Evolutionary conservation across 805 yeast genomes (phyloP), one percentile per base, ranked within the genome.

Genomic region (Wickerhamiella spandovensis): DNA sequence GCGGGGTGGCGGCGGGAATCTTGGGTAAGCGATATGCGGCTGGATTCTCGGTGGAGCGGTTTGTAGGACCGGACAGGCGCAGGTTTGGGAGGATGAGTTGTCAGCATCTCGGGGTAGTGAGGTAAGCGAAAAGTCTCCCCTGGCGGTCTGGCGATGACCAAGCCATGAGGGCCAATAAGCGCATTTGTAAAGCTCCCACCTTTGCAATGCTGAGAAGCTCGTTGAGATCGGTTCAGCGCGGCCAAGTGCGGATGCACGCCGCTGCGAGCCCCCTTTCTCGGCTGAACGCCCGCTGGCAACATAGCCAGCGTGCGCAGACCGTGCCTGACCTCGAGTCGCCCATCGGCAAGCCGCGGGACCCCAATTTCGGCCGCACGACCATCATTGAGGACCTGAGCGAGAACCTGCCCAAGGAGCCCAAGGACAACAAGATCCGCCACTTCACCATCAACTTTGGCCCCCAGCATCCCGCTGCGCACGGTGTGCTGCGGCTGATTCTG

Each of bases 401-500:
- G 47, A 51, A 52, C 39, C 53, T 49, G 42, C 58, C 55, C 53
- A 43, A 47, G 43, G 58, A 52, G 45, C 57, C 58, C 43, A 57
- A 53, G 44, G 65, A 64, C 53, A 56, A 58, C 51, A 74, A 84
- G 65, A 80, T 85, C 63, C 79, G 95, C 67, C 94, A 84, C 64
- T 86, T 85, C 72, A 85, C 95, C 47, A 80, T 86, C 64, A 86
- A 86, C 57, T 85, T 85, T 64, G 95, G 95, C 37, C 95, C 95
- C 46, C 95, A 85, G 70, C 95, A 85, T 72, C 95, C 95, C 22
- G 95, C 95, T 54, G 95, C 95, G 25, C 95, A 85, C 71, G 95
- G 95, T 58, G 95, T 85, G 68, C 72, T 85, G 72, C 77, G 95
- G 65, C 73, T 85, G 67, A 86, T 85, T 67, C 72, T 85, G 62